Evolutionary conservation across 2,329 filamentous ascomycete genomes (phyloP).

Genomic region (Huntiella omanensis): DNA sequence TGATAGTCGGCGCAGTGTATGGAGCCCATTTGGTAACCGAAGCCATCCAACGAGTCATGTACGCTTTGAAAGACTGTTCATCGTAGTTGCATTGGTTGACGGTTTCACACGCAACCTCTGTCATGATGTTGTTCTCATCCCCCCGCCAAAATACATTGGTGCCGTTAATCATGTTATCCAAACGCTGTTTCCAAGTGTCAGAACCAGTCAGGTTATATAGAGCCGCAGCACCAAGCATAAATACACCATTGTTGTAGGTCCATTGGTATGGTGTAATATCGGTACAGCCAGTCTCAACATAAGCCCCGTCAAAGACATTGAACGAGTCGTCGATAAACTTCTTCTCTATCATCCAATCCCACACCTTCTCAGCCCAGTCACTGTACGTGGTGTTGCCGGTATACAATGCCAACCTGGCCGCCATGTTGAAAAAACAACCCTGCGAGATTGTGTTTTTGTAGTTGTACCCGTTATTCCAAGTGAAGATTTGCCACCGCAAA

Average conservation of each 20-base stretch:
- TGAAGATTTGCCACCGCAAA: slow-evolving; percentile 68
- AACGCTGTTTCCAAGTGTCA: slow-evolving; percentile 36
- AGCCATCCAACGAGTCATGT: slow-evolving; percentile 42
- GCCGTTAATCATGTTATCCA: slow-evolving; percentile 36
- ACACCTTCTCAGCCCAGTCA: slow-evolving; percentile 57
- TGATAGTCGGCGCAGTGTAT: slow-evolving; percentile 32
- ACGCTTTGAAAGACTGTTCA: slow-evolving; percentile 46
- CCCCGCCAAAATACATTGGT: slow-evolving; percentile 36
- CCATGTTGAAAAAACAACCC: slow-evolving; percentile 42
- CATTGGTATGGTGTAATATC: slow-evolving; percentile 43
- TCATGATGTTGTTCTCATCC: slow-evolving; percentile 36
- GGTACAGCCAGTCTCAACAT: slow-evolving; percentile 37
- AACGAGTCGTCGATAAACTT: slow-evolving; percentile 41
- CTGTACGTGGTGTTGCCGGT: slow-evolving; percentile 61
- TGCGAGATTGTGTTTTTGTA: slow-evolving; percentile 55
- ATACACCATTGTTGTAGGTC: slow-evolving; percentile 49
- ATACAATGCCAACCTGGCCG: slow-evolving; percentile 52
- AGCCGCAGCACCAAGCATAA: slow-evolving; percentile 46
- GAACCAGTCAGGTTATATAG: slow-evolving; percentile 45
- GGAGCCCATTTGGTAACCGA: slow-evolving; percentile 45
- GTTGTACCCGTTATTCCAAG: slow-evolving; percentile 63
- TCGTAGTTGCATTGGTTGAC: slow-evolving; percentile 41
- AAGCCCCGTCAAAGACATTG: slow-evolving; percentile 43
- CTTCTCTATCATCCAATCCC: slow-evolving; percentile 44
- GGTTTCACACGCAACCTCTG: slow-evolving; percentile 46